Conservation (phyloP, 2,329 filamentous ascomycete genomes). For the Trichoderma sp. region DNA sequence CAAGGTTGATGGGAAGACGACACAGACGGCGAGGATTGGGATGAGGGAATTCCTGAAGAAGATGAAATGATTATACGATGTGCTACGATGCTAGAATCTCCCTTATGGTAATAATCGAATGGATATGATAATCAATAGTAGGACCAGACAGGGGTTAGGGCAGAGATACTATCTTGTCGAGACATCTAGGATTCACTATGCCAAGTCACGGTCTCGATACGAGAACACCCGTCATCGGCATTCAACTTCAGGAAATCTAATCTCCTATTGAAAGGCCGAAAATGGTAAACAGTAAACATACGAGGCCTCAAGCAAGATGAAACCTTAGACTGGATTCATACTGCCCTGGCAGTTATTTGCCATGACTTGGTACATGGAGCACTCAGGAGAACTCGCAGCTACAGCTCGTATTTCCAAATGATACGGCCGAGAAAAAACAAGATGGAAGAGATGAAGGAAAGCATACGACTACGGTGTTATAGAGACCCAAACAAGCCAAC, state of each 20-base stretch:
- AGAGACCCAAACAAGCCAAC: background rate
- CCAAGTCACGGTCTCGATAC: background rate
- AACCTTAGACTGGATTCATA: background rate
- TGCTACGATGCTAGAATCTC: background rate
- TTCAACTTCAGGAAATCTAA: background rate
- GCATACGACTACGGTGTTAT: background rate
- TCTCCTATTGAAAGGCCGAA: background rate
- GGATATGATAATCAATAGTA: background rate
- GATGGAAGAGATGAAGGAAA: background rate
- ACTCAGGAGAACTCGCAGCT: background rate
- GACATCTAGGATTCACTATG: background rate
- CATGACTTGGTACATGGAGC: background rate
- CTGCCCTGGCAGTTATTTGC: background rate
- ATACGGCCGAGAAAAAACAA: background rate
- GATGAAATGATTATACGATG: background rate
- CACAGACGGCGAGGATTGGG: conserved; percentile 30
- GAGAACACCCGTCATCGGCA: background rate
- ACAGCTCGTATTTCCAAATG: background rate
- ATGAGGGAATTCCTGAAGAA: conserved; percentile 25
- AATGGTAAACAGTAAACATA: background rate
- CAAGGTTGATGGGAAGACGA: conserved; percentile 38
- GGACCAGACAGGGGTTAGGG: background rate
- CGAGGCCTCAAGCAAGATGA: background rate
- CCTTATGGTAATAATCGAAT: background rate
- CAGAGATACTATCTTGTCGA: background rate